Evolutionary conservation across 306 rosid species (phyloP).

Genomic region (Prunus kanzakura): DNA sequence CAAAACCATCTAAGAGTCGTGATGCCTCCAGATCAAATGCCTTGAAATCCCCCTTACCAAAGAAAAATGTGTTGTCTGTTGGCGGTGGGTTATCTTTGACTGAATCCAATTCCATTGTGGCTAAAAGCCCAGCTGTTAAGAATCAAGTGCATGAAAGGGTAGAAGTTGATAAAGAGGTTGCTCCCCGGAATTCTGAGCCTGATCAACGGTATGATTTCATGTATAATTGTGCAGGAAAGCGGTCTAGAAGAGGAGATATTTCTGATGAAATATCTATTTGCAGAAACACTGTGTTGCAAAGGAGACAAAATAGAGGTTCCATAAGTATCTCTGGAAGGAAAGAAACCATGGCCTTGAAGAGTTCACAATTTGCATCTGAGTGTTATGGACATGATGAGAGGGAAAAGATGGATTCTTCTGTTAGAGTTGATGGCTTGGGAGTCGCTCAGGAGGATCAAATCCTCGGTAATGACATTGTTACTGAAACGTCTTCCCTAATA

Average conservation of each 20-base stretch:
- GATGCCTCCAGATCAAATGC: constrained; percentile 18
- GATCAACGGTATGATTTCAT: constrained; percentile 29
- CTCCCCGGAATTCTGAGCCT: constrained; percentile 23
- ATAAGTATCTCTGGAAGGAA: constrained; percentile 14
- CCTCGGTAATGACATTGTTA: constrained; percentile 19
- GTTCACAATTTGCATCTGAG: constrained; percentile 24
- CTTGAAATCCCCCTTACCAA: constrained; percentile 23
- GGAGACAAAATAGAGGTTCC: constrained; percentile 25
- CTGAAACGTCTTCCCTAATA: constrained; percentile 19
- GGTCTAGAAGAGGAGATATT: constrained; percentile 25
- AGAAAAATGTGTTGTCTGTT: constrained; percentile 15
- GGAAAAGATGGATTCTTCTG: constrained; percentile 24
- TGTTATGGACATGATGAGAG: constrained; percentile 4
- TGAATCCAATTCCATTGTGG: constrained; percentile 16
- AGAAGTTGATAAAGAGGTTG: constrained; percentile 21
- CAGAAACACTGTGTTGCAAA: constrained; percentile 18
- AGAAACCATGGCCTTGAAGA: constrained; percentile 27
- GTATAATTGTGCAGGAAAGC: constrained; percentile 28
- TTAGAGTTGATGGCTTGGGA: constrained; percentile 16
- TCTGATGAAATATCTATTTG: constrained; percentile 22
- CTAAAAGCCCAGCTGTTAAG: constrained; percentile 14
- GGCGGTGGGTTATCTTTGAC: constrained; percentile 17
- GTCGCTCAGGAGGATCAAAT: constrained; percentile 16
- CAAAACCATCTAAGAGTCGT: constrained; percentile 21
- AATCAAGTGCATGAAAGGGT: constrained; percentile 19